These are phyloP conservation scores for Mortierella sp. DNA, from an alignment of 371 early-diverging fungal species.

Conservation along the genomic window DNA sequence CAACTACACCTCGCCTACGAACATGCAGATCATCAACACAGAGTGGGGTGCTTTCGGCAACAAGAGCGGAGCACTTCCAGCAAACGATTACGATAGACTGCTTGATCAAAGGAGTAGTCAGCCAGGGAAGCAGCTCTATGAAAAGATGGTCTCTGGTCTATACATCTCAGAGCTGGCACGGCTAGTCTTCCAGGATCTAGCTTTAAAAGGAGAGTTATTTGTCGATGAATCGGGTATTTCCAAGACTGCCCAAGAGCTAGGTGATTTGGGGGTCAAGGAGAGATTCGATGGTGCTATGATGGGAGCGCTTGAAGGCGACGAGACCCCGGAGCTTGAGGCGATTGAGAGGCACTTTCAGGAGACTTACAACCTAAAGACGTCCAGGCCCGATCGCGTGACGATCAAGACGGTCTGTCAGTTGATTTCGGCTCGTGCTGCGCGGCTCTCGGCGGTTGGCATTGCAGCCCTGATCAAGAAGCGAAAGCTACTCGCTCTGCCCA, in stretches of 20 bases:
- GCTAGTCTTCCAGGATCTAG: constrained; percentile 54
- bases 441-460: constrained; percentile 70
- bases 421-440: constrained; percentile 73
- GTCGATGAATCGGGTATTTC: constrained; percentile 5
- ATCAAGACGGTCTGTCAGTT: constrained; percentile 68
- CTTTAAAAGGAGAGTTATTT: constrained; percentile 31
- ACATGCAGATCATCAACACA: constrained; percentile 46
- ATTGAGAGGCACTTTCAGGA: constrained; percentile 38
- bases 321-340: constrained; percentile 62
- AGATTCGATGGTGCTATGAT: constrained; percentile 71
- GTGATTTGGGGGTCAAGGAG: constrained; percentile 40
- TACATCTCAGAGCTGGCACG: constrained; percentile 86
- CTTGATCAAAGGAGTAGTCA: constrained; percentile 73
- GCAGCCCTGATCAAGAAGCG: constrained; percentile 74
- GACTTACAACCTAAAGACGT: constrained; percentile 53
- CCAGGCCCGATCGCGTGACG: constrained; percentile 65
- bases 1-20: constrained; percentile 55
- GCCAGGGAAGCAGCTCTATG: constrained; percentile 72
- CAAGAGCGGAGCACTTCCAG: constrained; percentile 70
- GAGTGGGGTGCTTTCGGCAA: constrained; percentile 79
- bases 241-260: constrained; percentile 52
- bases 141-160: constrained; percentile 87
- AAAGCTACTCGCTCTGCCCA: constrained; percentile 50
- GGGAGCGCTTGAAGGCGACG: constrained; percentile 71
- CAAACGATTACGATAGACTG: constrained; percentile 72